phyloP scores from a whole-genome alignment of 768 basidiomycete genomes.

The Leucosporidium scottii region DNA sequence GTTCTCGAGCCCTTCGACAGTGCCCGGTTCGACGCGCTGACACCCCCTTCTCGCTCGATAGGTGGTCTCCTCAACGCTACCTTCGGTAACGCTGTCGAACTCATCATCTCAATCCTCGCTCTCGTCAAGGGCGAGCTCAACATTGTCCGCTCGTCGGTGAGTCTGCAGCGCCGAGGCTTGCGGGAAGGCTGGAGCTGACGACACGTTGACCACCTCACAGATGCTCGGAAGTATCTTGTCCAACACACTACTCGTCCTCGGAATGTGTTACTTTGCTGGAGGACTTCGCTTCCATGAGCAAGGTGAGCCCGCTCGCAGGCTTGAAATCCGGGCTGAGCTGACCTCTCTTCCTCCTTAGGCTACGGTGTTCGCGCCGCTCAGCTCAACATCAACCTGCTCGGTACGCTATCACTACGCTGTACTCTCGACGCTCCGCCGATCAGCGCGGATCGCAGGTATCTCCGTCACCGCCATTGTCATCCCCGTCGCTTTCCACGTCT shows the following conservation, averaged over 20 bases:
- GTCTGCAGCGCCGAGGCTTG: too few species aligned
- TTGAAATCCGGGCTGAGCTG: too few species aligned
- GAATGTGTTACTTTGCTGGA: constrained; percentile 1
- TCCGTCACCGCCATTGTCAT: constrained; percentile 31
- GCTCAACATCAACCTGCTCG: constrained; percentile 37
- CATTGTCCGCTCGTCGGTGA: constrained; percentile 51
- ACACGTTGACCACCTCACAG: constrained; percentile 44
- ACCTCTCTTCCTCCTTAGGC: neutral
- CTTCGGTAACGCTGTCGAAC: constrained; percentile 33
- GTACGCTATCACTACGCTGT: constrained; percentile 13
- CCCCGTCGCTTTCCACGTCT: constrained; percentile 59
- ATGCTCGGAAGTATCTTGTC: constrained; percentile 74
- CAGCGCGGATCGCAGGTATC: constrained; percentile 34
- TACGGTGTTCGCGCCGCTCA: constrained; percentile 35
- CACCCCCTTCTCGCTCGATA: too few species aligned
- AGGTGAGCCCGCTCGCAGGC: neutral
- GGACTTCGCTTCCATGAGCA: constrained; percentile 29
- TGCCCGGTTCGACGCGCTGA: constrained; percentile 58
- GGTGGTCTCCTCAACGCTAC: neutral
- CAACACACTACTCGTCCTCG: constrained; percentile 67
- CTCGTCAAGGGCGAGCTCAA: constrained; percentile 64
- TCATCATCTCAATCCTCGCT: constrained; percentile 47
- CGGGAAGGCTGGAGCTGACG: too few species aligned
- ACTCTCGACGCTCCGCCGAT: constrained; percentile 32
- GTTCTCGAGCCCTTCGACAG: constrained; percentile 35